Evolutionary conservation across 192 early-diverging fungal species (phyloP), one percentile per base, ranked within the genome.

Genomic region (Backusella sp.): DNA sequence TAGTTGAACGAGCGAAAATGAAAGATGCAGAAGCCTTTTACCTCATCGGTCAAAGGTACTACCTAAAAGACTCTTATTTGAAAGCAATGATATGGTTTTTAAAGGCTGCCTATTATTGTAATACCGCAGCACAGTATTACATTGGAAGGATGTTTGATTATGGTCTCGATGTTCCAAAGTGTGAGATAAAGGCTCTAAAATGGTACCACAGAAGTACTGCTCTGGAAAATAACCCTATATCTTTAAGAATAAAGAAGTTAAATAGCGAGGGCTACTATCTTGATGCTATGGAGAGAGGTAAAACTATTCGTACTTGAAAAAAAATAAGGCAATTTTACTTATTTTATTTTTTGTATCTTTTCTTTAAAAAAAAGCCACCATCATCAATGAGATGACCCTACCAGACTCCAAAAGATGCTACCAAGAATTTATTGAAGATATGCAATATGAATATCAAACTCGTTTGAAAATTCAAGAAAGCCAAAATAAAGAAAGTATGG

Each of bases 1-100:
- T 56, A n/a, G 21, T 56, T 56, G 53, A 56, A 23, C 19, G 53
- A 56, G 53, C 53, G 3, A 56, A 21, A 21, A 12, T 9, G 6
- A n/a, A 21, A 21, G 53, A 56, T 56, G 19, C 53, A 56, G 53
- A 56, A 9, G 53, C 53, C 53, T 56, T 56, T 9, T 56, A 56
- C 21, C 53, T 56, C 7, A 56, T 56, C 53, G 53, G 53, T 56
- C n/a, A 56, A 56, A 56, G 9, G 8, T 56, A 56, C 53, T 56
- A 56, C 53, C 21, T 56, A n/a, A 56, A 56, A 56, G 53, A 56
- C 53, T 56, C 53, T 56, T 56, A 56, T 11, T 56, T 56, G 53
- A 56, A 56, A 56, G 53, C 53, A n/a, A 56, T 56, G 8, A 56
- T 56, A 56, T 56, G 53, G 53, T 56, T 56, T 56, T 56, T 56